phyloP scores from a whole-genome alignment of 192 early-diverging fungal genomes.

The Phlyctochytrium bullatum region DNA sequence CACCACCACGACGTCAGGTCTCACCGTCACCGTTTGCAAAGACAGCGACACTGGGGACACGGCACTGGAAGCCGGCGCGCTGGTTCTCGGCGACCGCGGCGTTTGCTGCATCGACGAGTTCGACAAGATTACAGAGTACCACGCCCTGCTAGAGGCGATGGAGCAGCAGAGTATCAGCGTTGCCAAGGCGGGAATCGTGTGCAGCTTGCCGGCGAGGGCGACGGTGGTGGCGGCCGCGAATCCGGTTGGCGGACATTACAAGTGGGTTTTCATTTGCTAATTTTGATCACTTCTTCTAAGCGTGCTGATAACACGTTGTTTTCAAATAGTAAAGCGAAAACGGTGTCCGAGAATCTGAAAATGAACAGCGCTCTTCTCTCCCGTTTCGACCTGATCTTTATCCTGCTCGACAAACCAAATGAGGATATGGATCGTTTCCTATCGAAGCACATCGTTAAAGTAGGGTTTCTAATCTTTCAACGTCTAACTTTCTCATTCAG shows the following conservation, averaged over 20 bases:
- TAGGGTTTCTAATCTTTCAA: too few relatives aligned
- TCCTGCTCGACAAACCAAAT: constrained; percentile 84
- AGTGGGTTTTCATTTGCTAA: constrained; percentile 52
- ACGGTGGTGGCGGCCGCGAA: constrained; percentile 97
- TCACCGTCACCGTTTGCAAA: too few relatives aligned
- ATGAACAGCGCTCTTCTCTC: constrained; percentile 90
- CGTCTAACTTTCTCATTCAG: too few relatives aligned
- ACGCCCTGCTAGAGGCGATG: constrained; percentile 99
- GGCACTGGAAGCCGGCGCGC: too few relatives aligned
- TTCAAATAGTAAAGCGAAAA: not conserved
- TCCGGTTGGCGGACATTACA: constrained; percentile 94
- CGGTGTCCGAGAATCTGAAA: constrained; percentile 97
- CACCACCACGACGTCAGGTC: too few relatives aligned
- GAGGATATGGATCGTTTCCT: constrained; percentile 73
- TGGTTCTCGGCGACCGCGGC: constrained; percentile 97
- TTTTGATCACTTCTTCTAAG: constrained; percentile 21
- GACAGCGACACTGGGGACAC: too few relatives aligned
- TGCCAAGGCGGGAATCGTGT: constrained; percentile 97
- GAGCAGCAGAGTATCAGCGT: constrained; percentile 99
- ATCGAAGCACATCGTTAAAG: constrained; percentile 90
- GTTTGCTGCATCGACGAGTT: constrained; percentile 99
- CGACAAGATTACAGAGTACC: constrained; percentile 98
- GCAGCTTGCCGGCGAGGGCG: constrained; percentile 91
- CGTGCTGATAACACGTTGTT: not conserved
- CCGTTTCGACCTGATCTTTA: constrained; percentile 90